Conservation (phyloP, 805 yeast genomes). For the Cyberlindnera maritima region DNA sequence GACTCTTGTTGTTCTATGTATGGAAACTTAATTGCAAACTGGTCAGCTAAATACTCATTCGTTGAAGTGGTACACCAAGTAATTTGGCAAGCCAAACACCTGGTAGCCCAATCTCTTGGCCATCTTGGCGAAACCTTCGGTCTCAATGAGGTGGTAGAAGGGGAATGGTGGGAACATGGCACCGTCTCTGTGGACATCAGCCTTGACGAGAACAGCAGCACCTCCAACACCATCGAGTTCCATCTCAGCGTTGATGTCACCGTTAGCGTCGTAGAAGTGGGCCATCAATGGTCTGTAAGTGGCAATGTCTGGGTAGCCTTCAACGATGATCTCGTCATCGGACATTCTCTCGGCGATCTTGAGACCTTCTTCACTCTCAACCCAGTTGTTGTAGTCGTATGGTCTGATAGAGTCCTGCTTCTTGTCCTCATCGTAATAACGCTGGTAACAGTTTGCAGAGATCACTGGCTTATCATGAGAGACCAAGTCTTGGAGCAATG, state of each 20-base stretch:
- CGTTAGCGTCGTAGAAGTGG: conserved; percentile 66
- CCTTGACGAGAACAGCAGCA: conserved; percentile 92
- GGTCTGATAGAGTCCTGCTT: conserved; percentile 67
- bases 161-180: conserved; percentile 99
- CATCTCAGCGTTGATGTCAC: conserved; percentile 66
- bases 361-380: conserved; percentile 76
- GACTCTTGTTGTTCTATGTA: background rate
- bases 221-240: conserved; percentile 97
- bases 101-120: conserved; percentile 91
- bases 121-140: conserved; percentile 99
- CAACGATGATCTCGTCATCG: conserved; percentile 91
- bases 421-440: conserved; percentile 61
- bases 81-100: conserved; percentile 91
- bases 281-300: conserved; percentile 97
- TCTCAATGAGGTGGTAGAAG: conserved; percentile 93
- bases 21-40: background rate
- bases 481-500: conserved; percentile 83
- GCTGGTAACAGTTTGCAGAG: conserved; percentile 91
- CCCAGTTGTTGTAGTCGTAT: conserved; percentile 97
- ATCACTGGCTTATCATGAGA: conserved; percentile 81
- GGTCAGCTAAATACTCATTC: conserved; percentile 41
- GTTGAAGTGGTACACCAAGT: conserved; percentile 86
- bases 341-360: conserved; percentile 66
- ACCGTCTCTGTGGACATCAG: conserved; percentile 98
- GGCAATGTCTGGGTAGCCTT: conserved; percentile 91